Evolutionary conservation across 371 early-diverging fungal genomes (phyloP), one percentile per base, ranked within the genome.

Genomic region (Zancudomyces culisetae): DNA sequence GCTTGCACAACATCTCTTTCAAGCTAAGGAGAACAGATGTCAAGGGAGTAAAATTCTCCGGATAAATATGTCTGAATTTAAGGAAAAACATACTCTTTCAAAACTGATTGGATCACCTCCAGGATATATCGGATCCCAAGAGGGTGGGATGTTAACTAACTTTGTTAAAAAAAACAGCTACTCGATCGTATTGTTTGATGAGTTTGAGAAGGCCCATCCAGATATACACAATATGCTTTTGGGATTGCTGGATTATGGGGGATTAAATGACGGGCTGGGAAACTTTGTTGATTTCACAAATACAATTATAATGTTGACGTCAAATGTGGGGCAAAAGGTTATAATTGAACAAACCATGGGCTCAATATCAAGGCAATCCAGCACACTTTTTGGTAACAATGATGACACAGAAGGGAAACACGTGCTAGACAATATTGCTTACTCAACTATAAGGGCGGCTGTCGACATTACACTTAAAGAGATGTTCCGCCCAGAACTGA

Each of bases 161-260:
- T 67, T 75, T 3, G 72, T 87, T 23, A 78, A 83, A 53, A 72
- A 79, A 47, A 74, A 73, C 45, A 87, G 87, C 4, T 87, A 87
- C 71, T 73, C 63, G 43, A 83, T 88, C 18, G 67, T 88, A 21
- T 74, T 88, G 28, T 71, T 88, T 41, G 89, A 88, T 68, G 89
- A 88, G 58, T 71, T 88, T 50, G 87, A 88, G 59, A 79, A 85
- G 61, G 89, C 89, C 20, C 85, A 88, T 57, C 75, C 80, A 26
- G 77, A 76, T 53, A 83, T 86, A 20, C 65, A 82, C 30, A 86
- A 86, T 65, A 63, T 87, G 28, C 66, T 89, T 27, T 78, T 87
- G 42, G 85, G 86, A 57, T 61, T 89, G 22, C 70, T 89, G n/a
- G 90, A 87, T 58, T 85, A 89, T 48, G 90, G 84, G 19, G 65